Base-by-base conservation (phyloP, 257 asterid genomes). In the Jacaranda copaia region DNA sequence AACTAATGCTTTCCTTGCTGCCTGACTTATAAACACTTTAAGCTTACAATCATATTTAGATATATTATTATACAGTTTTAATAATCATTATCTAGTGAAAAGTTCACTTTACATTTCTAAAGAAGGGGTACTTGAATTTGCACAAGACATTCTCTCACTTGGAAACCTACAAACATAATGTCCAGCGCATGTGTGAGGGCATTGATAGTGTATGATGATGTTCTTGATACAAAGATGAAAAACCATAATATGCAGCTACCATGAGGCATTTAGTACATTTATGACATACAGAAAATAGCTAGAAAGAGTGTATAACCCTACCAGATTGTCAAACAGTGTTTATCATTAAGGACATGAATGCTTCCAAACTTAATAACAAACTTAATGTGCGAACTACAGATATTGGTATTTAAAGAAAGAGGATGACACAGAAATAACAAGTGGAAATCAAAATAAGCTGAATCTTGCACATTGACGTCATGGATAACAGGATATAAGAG, bases 401-500 rank as follows among this genome's bases (percentile, higher is more conserved):
- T 14, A 60, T 10, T 38, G 35, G 57, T 48, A n/a, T 15, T 40
- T 11, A 70, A 6, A 58, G 16, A 35, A 19, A 9, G 20, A 15
- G 7, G 16, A 64, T 55, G n/a, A 72, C 42, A 63, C 32, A 48
- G 16, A 73, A 20, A 52, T 12, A 40, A 52, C 62, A 19, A 36
- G 38, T 60, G 14, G 67, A 57, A 43, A 64, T 36, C 16, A 67
- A 73, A 66, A 25, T 9, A 55, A 16, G 73, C 59, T 43, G 38
- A 72, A 80, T 36, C 35, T 6, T 8, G 66, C 53, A 65, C 35
- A 61, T 56, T 5, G 53, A 7, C 42, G 9, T 4, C 62, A 62
- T 11, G 77, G 68, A 65, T n/a, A 40, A 76, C 67, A 32, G 15
- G 55, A 70, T 12, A 63, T 66, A 57, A 48, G 48, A 61, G 46